Evolutionary conservation across 495 filamentous ascomycete genomes (phyloP), one percentile per base, ranked within the genome.

Genomic region (Lindgomyces ingoldianus): DNA sequence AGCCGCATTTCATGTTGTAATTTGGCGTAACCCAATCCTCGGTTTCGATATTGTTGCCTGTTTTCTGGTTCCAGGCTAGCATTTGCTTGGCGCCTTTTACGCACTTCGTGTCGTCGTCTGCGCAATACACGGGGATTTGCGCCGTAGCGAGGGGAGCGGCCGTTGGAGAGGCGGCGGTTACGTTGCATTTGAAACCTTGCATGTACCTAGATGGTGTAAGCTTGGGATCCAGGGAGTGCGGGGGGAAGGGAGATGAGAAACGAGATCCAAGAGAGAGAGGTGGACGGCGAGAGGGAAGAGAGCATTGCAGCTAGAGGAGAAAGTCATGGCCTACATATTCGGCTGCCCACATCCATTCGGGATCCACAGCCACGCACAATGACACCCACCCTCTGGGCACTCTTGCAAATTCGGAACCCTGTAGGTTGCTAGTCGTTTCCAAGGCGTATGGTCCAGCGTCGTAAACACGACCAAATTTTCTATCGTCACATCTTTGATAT

Each of bases 311-410:
- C 30, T 19, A 62, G 24, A 16, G 26, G 21, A 57, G 1, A 47
- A 36, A 29, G 19, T n/a, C 19, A 29, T 19, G 21, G 33, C 62
- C 19, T 18, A 64, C 73, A 79, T 78, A 58, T 80, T 82, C 9
- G 76, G 70, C 47, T 76, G 55, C 36, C 81, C 70, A 69, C 81
- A 84, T 18, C 80, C 75, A 44, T 80, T 73, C 1, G 83, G 82
- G 39, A 84, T 76, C 83, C 83, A 85, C 22, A 84, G 76, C 81
- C 80, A 84, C 21, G 83, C 82, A 57, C 83, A 85, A 21, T 72
- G 78, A 60, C 82, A 85, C 18, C 81, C 82, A 3, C 73, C 81
- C 1, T 64, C 59, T 1, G 82, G 80, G 62, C 83, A 85, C 26
- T 73, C 62, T 14, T 79, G 78, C 49, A 85, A 67, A 11, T 71